Evolutionary conservation across 2,329 filamentous ascomycete genomes (phyloP).

Genomic region (Rhytidhysteron rufulum): DNA sequence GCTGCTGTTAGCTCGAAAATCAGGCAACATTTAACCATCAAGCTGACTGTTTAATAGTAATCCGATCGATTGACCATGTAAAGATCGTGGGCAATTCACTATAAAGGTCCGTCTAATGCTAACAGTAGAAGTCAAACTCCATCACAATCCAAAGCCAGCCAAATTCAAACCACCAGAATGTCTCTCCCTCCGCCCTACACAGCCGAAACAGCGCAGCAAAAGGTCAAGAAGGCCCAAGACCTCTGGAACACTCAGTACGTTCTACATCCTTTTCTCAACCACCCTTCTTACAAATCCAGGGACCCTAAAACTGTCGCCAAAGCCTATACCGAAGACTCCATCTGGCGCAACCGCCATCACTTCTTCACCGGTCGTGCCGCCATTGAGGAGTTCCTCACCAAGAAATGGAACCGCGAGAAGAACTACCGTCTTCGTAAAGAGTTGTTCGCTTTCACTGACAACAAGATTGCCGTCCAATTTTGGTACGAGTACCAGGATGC

Average conservation of each 20-base stretch:
- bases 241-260: slow-evolving; percentile 75
- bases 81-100: no score
- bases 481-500: slow-evolving; percentile 80
- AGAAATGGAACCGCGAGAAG: slow-evolving; percentile 71
- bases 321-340: slow-evolving; percentile 70
- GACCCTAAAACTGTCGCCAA: slow-evolving; percentile 62
- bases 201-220: slow-evolving; percentile 64
- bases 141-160: background rate
- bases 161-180: slow-evolving; percentile 26
- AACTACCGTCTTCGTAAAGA: slow-evolving; percentile 77
- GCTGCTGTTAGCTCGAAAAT: no score
- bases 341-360: slow-evolving; percentile 73
- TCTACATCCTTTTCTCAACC: slow-evolving; percentile 1
- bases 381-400: slow-evolving; percentile 64
- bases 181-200: slow-evolving; percentile 68
- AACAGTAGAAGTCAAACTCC: background rate
- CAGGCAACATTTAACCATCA: no score
- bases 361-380: slow-evolving; percentile 67
- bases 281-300: slow-evolving; percentile 37
- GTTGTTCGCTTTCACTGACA: slow-evolving; percentile 69
- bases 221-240: slow-evolving; percentile 81
- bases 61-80: no score
- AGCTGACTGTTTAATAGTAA: no score
- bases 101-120: no score
- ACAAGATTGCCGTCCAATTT: slow-evolving; percentile 84